These are phyloP conservation scores for Singerocomus inundabilis DNA, from an alignment of 1,284 basidiomycete genomes.

Conservation along the genomic window DNA sequence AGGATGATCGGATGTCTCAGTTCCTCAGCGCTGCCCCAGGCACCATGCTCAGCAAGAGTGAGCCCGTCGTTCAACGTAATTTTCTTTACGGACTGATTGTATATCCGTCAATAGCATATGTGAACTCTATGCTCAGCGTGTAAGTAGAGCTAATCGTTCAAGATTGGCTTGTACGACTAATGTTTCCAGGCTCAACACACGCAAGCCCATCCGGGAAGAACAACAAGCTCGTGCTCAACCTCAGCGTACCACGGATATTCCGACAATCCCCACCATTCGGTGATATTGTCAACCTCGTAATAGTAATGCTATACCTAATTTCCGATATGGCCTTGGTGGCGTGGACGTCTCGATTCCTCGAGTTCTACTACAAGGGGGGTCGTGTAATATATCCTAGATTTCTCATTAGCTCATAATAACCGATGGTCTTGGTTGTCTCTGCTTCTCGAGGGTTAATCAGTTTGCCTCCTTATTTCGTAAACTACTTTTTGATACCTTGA, in stretches of 20 bases:
- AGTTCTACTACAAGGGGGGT: neutral
- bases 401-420: too few relatives aligned
- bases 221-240: slow-evolving; percentile 1
- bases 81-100: neutral
- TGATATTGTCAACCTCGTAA: neutral
- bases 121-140: slow-evolving; percentile 28
- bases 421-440: too few relatives aligned
- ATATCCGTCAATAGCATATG: slow-evolving; percentile 17
- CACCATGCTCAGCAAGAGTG: slow-evolving; percentile 17
- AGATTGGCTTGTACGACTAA: neutral
- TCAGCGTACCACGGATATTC: slow-evolving; percentile 9
- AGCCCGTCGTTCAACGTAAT: neutral
- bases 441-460: too few relatives aligned
- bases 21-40: slow-evolving; percentile 12
- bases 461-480: too few relatives aligned
- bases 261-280: slow-evolving; percentile 8
- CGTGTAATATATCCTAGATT: neutral
- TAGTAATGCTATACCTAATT: neutral
- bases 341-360: neutral
- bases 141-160: slow-evolving; percentile 3
- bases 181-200: slow-evolving; percentile 16
- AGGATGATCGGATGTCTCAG: neutral
- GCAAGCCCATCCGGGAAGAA: slow-evolving; percentile 15
- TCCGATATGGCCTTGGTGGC: neutral
- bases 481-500: too few relatives aligned